These are phyloP conservation scores for Omphalea diandra DNA, from an alignment of 441 rosid genomes.

Conservation along the genomic window DNA sequence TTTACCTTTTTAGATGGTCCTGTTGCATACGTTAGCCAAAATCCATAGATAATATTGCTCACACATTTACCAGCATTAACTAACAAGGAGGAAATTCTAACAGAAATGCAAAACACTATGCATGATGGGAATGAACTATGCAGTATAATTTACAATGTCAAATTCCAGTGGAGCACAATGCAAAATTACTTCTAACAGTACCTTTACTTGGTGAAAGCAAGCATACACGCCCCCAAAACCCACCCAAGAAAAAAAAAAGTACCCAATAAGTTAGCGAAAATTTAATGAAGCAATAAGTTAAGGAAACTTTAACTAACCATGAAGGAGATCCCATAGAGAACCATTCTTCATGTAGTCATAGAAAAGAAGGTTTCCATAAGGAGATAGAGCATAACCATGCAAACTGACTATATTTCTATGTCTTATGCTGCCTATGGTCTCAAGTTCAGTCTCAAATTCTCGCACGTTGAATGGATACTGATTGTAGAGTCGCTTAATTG, in stretches of 20 bases:
- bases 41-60: neutral
- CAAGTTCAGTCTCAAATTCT: constrained; percentile 93
- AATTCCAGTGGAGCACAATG: too few species aligned
- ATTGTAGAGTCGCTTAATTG: constrained; percentile 85
- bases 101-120: too few species aligned
- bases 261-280: too few species aligned
- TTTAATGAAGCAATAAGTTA: neutral
- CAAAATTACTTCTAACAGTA: too few species aligned
- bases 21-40: constrained; percentile 13
- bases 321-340: constrained; percentile 95
- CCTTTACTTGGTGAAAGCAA: too few species aligned
- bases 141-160: too few species aligned
- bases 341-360: constrained; percentile 97
- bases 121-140: too few species aligned
- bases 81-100: too few species aligned
- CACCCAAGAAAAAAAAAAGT: neutral
- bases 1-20: constrained; percentile 81
- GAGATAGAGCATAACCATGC: constrained; percentile 83
- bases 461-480: constrained; percentile 55
- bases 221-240: too few species aligned
- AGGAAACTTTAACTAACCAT: constrained; percentile 54
- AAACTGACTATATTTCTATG: constrained; percentile 89
- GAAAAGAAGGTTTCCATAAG: constrained; percentile 83
- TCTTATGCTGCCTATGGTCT: constrained; percentile 89
- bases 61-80: neutral